Conservation (phyloP, 2,329 filamentous ascomycete species). For the Colletotrichum camelliae region DNA sequence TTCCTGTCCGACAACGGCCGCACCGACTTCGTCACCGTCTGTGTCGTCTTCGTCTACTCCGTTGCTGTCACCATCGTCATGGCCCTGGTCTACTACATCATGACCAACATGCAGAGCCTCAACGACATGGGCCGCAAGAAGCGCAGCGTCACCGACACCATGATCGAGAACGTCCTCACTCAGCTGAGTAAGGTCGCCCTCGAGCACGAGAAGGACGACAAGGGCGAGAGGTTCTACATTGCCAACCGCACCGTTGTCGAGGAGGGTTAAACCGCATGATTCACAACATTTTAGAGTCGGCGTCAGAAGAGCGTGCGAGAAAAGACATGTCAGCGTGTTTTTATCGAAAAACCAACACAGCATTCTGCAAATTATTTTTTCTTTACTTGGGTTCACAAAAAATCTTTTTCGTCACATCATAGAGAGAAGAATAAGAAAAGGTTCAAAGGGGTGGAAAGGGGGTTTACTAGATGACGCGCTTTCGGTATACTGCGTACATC, state of each 20-base stretch:
- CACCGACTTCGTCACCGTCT: constrained; percentile 63
- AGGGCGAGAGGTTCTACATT: constrained; percentile 27
- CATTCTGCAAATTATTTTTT: background rate
- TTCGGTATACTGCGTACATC: background rate
- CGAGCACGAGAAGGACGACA: constrained; percentile 60
- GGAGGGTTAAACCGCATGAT: constrained; percentile 15
- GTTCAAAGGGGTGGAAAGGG: background rate
- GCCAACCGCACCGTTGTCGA: constrained; percentile 23
- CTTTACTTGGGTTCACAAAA: background rate
- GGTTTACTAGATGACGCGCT: background rate
- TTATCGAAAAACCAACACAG: background rate
- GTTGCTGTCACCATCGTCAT: constrained; percentile 70
- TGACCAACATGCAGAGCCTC: constrained; percentile 64
- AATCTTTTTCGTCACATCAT: background rate
- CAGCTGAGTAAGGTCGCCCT: constrained; percentile 69
- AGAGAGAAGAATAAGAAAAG: background rate
- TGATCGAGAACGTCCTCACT: constrained; percentile 45
- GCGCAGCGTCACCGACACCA: constrained; percentile 41
- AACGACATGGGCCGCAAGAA: constrained; percentile 69
- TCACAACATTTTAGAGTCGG: background rate
- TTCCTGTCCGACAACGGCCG: constrained; percentile 43
- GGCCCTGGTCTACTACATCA: constrained; percentile 67
- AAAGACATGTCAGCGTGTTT: background rate
- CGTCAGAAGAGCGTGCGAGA: background rate
- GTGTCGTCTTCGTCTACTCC: constrained; percentile 70